These are phyloP conservation scores for Nothophytophthora sp. DNA, from an alignment of 352 stramenopile species.

Conservation along the genomic window DNA sequence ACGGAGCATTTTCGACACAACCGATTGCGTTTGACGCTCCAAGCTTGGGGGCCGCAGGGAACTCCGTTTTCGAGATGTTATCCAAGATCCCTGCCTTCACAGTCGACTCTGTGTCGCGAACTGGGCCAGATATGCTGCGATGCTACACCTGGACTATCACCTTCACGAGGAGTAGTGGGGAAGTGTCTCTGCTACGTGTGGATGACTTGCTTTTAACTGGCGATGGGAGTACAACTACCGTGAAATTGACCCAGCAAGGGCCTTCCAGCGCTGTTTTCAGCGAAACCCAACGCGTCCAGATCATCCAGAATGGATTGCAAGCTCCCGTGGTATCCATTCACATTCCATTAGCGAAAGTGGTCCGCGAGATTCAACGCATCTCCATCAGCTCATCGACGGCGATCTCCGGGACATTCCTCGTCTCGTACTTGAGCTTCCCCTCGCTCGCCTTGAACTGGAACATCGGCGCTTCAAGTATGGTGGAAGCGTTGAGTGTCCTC, in stretches of 20 bases:
- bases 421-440: constrained; percentile 24
- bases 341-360: constrained; percentile 9
- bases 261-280: constrained; percentile 9
- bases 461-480: constrained; percentile 6
- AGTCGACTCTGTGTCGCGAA: constrained; percentile 25
- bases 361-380: constrained; percentile 33
- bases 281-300: constrained; percentile 19
- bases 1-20: constrained; percentile 2
- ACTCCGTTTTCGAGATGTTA: constrained; percentile 33
- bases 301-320: constrained; percentile 6
- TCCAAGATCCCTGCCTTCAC: constrained; percentile 16
- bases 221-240: constrained; percentile 19
- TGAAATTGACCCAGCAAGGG: constrained; percentile 25
- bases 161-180: constrained; percentile 30
- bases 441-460: constrained; percentile 19
- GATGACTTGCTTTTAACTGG: constrained; percentile 19
- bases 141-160: constrained; percentile 44
- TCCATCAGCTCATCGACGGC: constrained; percentile 15
- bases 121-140: constrained; percentile 30
- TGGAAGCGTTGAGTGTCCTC: constrained; percentile 17
- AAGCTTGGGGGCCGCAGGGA: constrained; percentile 7
- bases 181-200: constrained; percentile 26
- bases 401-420: constrained; percentile 22
- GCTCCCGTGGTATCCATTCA: constrained; percentile 7
- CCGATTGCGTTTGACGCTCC: constrained; percentile 36